Base-by-base conservation (phyloP, 2,329 filamentous ascomycete species). In the Pseudogymnoascus sp. region DNA sequence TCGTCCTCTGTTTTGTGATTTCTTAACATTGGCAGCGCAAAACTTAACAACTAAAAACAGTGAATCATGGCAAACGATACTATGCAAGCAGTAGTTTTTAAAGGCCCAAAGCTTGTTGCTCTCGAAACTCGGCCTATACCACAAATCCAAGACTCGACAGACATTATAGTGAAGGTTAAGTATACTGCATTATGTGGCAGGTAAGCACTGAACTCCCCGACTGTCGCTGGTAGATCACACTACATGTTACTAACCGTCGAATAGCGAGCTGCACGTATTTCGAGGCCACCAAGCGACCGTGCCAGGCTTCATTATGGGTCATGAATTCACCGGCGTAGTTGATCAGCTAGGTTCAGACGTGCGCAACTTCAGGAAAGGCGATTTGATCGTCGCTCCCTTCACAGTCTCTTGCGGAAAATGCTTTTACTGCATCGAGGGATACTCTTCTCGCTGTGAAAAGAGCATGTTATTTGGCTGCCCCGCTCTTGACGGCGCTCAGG, bases 51-150 rank as follows among this genome's bases (percentile, higher is more conserved):
- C 8, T 24, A 22, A 43, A 43, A 43, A 46, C 8, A 46, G 41
- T 46, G 22, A n/a, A 46, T 8, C 6, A 46, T 46, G 41, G 22
- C 19, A 46, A 46, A 26, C 41, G 22, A 46, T n/a, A 70, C 66
- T 5, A 93, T 96, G 88, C 88, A 89, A 73, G 91, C 90, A 0
- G 76, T 93, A n/a, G 83, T 83, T 2, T 96, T 90, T 90, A 84
- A 88, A 75, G 89, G 89, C 64, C 93, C 93, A 79, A 89, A 91
- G 70, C 84, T 79, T 37, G 89, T 95, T 59, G 76, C 88, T 70
- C 79, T 93, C 14, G 76, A 81, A 62, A 75, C 80, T 1, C 73
- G 72, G 1, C 75, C 78, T 0, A 82, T 93, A 8, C 92, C 91
- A 2, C 82, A 84, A 68, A 81, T 96, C 67, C 80, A 87, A 70